Percentiles rank a stretch among this genome's conserved stretches.
These are phyloP conservation scores for Hypoxylon sp. DNA, from an alignment of 2,329 filamentous ascomycete genomes.

Conservation along the genomic window DNA sequence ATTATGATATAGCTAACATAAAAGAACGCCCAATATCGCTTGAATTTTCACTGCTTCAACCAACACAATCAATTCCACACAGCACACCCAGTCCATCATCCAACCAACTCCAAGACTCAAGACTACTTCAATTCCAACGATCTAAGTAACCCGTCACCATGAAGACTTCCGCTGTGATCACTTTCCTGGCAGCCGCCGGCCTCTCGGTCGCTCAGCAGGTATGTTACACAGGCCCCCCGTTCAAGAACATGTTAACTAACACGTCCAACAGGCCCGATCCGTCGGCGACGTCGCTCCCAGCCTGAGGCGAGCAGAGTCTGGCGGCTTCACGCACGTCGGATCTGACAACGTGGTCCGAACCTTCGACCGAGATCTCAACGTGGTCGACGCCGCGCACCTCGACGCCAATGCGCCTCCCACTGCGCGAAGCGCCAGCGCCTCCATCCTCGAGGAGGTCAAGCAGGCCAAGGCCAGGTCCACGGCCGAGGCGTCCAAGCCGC, in stretches of 20 bases:
- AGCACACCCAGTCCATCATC: too few species aligned
- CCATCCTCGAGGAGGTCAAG: constrained; percentile 29
- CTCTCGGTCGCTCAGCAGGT: constrained; percentile 26
- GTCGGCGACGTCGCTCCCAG: constrained; percentile 20
- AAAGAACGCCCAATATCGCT: constrained; percentile 2
- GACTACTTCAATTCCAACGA: too few species aligned
- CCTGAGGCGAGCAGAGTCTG: constrained; percentile 32
- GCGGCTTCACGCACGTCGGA: constrained; percentile 37
- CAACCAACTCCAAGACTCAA: too few species aligned
- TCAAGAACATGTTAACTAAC: constrained; percentile 11
- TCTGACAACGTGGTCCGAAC: constrained; percentile 39
- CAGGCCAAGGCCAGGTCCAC: constrained; percentile 22
- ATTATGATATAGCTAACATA: constrained; percentile 4
- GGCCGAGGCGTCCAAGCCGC: constrained; percentile 29
- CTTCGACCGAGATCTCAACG: constrained; percentile 35
- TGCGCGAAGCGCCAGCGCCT: constrained; percentile 27
- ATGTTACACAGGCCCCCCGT: constrained; percentile 7
- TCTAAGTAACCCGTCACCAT: constrained; percentile 21
- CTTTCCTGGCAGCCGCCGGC: constrained; percentile 15
- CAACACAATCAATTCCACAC: too few species aligned
- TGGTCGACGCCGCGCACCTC: constrained; percentile 34
- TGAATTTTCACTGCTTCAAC: not conserved
- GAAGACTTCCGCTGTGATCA: constrained; percentile 20
- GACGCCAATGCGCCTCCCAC: constrained; percentile 7
- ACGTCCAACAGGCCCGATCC: constrained; percentile 11